These are phyloP conservation scores for Escovopsis sp. DNA, from an alignment of 2,329 filamentous ascomycete genomes.

Conservation along the genomic window DNA sequence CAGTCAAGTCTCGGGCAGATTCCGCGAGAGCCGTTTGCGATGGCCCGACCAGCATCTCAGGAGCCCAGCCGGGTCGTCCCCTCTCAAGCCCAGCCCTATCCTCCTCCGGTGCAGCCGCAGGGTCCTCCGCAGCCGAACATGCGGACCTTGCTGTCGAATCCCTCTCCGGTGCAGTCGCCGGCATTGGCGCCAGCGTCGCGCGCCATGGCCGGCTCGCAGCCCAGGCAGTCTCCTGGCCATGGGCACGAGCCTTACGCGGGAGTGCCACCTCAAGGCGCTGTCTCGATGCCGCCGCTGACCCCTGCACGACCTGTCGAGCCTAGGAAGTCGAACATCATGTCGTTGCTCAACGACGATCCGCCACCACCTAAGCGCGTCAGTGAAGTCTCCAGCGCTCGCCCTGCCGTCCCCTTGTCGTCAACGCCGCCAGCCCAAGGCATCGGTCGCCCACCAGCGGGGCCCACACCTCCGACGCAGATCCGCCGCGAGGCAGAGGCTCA, in stretches of 20 bases:
- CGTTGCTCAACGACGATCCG: conserved; percentile 46
- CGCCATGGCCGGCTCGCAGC: conserved; percentile 24
- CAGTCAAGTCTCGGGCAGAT: conserved; percentile 22
- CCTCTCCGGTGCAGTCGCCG: conserved; percentile 23
- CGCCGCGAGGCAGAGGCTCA: conserved; percentile 35
- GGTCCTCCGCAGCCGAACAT: conserved; percentile 21
- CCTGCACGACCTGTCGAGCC: conserved; percentile 30
- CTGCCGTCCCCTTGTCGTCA: conserved; percentile 29
- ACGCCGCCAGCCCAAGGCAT: conserved; percentile 36
- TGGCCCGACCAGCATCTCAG: conserved; percentile 24
- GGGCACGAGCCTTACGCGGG: conserved; percentile 17
- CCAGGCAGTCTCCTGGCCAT: conserved; percentile 17
- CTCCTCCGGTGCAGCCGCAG: conserved; percentile 18
- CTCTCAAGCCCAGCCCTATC: conserved; percentile 19
- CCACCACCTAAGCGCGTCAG: conserved; percentile 35
- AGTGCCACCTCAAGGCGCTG: conserved; percentile 14
- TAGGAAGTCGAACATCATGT: conserved; percentile 50
- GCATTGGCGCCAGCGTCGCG: conserved; percentile 23
- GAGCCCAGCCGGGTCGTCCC: conserved; percentile 28
- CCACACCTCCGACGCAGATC: conserved; percentile 26
- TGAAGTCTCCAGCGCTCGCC: conserved; percentile 26
- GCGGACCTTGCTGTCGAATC: conserved; percentile 26
- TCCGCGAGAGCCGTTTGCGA: conserved; percentile 26
- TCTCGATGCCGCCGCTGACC: conserved; percentile 18
- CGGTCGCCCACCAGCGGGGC: conserved; percentile 24